phyloP scores from a whole-genome alignment of 768 basidiomycete species.

The Rhodosporidiobolus sp. region DNA sequence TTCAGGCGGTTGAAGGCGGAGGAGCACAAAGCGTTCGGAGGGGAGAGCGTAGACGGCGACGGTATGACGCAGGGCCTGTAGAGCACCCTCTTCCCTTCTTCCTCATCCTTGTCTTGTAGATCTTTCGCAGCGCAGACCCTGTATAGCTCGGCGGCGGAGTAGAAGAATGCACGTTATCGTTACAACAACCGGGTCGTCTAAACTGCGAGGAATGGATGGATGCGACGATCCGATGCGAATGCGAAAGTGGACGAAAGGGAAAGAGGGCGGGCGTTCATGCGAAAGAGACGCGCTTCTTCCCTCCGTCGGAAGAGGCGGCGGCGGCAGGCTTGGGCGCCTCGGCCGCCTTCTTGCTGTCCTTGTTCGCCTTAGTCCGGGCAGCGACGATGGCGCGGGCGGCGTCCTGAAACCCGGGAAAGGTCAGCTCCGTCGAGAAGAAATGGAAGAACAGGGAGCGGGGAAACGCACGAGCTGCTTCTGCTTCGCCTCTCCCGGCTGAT shows the following conservation, averaged over 20 bases:
- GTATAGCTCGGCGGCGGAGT: not conserved
- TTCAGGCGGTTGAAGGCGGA: conserved; percentile 23
- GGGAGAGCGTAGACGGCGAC: conserved; percentile 16
- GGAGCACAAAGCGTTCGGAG: conserved; percentile 1
- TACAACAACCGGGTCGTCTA: conserved; percentile 17
- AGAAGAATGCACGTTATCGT: not conserved
- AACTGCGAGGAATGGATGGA: too few species aligned
- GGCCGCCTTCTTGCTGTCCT: conserved; percentile 10
- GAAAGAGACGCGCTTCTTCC: conserved; percentile 26
- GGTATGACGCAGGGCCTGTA: conserved; percentile 27
- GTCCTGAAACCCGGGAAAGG: not conserved
- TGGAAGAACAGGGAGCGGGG: not conserved
- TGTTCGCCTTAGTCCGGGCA: conserved; percentile 25
- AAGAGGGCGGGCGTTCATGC: not conserved
- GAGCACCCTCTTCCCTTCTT: not conserved
- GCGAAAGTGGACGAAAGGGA: not conserved
- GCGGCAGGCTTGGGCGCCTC: not conserved
- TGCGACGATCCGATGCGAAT: not conserved
- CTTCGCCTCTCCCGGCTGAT: conserved; percentile 14
- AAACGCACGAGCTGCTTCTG: conserved; percentile 19
- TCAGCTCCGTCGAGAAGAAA: not conserved
- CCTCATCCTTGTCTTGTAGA: not conserved
- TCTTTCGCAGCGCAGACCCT: not conserved
- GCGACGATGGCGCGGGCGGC: conserved; percentile 21
- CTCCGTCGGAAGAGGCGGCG: not conserved